Conservation (phyloP, 163 green algal genomes). For the Chlorella variabilis region DNA sequence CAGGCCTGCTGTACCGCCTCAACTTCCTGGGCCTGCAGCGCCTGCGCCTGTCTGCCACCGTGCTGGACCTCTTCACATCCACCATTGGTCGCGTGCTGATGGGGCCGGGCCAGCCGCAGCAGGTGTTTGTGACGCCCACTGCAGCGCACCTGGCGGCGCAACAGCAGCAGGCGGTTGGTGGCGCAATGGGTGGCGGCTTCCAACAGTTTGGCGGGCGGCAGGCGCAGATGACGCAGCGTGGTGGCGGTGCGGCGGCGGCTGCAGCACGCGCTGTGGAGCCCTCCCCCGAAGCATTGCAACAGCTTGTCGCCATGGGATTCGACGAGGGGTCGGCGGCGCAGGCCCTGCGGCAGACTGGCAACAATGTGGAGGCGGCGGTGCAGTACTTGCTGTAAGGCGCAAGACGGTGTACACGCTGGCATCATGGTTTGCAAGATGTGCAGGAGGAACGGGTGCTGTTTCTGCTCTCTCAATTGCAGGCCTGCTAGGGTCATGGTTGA, state of each 20-base stretch:
- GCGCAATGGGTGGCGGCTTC: background rate
- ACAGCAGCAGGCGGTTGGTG: background rate
- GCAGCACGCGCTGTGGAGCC: constrained; percentile 7
- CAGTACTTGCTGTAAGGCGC: constrained; percentile 52
- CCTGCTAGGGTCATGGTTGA: too few relatives aligned
- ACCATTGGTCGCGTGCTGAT: constrained; percentile 19
- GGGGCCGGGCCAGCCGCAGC: constrained; percentile 6
- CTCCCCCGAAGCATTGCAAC: constrained; percentile 59
- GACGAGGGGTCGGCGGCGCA: constrained; percentile 38
- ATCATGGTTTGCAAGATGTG: too few relatives aligned
- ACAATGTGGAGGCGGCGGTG: constrained; percentile 69
- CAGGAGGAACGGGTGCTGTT: too few relatives aligned
- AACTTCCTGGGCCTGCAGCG: constrained; percentile 56
- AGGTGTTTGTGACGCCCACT: constrained; percentile 40
- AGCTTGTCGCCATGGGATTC: constrained; percentile 77
- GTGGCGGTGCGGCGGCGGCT: background rate
- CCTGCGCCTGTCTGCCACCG: constrained; percentile 29
- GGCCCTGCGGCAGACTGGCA: constrained; percentile 61
- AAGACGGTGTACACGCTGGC: background rate
- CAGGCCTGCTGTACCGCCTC: constrained; percentile 59
- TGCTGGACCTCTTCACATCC: constrained; percentile 5
- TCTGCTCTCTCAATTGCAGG: too few relatives aligned
- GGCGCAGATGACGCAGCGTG: background rate
- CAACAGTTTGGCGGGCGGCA: background rate
- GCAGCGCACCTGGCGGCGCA: constrained; percentile 16